Conservation (phyloP, 495 filamentous ascomycete species). For the Penicillium canescens region DNA sequence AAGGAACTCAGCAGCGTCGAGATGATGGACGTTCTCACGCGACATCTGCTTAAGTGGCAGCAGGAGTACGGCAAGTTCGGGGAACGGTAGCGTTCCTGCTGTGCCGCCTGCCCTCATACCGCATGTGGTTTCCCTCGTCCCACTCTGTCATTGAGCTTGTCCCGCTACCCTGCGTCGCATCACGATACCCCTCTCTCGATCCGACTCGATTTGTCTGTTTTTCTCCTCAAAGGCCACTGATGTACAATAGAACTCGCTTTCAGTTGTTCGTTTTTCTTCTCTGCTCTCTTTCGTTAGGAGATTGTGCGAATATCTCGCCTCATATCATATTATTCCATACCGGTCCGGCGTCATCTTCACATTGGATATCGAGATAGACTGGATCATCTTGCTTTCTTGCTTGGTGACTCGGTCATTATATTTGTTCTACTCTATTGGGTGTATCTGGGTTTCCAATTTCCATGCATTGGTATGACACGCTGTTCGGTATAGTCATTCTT, state of each 20-base stretch:
- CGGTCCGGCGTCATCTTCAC: conserved; percentile 21
- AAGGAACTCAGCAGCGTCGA: conserved; percentile 68
- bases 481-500: conserved; percentile 1
- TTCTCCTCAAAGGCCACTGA: conserved; percentile 4
- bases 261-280: conserved; percentile 1
- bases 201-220: conserved; percentile 6
- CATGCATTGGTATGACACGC: conserved; percentile 4
- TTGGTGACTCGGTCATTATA: background rate
- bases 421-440: background rate
- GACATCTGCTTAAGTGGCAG: conserved; percentile 78
- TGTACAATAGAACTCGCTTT: conserved; percentile 25
- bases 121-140: conserved; percentile 7
- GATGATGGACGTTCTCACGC: conserved; percentile 81
- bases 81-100: conserved; percentile 38
- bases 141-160: conserved; percentile 6
- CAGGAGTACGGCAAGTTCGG: conserved; percentile 58
- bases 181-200: conserved; percentile 25
- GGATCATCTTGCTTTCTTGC: conserved; percentile 9
- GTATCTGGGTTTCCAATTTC: conserved; percentile 5
- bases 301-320: no score
- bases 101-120: conserved; percentile 9
- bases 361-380: conserved; percentile 11
- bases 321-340: conserved; percentile 14
- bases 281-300: conserved; percentile 4
- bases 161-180: conserved; percentile 15